Conservation (phyloP, 2,329 filamentous ascomycete genomes). For the Pseudogymnoascus sp. region DNA sequence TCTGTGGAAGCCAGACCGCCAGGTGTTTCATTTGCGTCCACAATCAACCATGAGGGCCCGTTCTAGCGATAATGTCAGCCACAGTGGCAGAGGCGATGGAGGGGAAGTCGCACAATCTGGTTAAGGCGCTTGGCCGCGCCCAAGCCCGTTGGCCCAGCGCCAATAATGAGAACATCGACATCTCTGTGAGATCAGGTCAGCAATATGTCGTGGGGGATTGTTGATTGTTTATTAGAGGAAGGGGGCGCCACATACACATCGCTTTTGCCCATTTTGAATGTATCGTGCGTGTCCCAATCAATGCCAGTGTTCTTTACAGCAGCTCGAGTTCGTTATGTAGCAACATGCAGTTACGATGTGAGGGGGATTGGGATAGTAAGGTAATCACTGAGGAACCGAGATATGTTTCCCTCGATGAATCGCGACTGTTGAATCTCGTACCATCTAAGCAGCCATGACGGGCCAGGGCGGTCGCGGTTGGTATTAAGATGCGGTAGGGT, state of each 20-base stretch:
- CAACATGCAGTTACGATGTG: neutral
- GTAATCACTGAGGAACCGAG: neutral
- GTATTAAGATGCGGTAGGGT: neutral
- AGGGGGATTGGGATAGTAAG: neutral
- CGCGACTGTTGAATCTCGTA: constrained; percentile 5
- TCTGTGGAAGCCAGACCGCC: constrained; percentile 96
- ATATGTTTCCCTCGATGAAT: constrained; percentile 4
- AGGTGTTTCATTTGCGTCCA: constrained; percentile 84
- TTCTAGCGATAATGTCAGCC: constrained; percentile 47
- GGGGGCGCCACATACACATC: constrained; percentile 11
- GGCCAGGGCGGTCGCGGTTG: neutral
- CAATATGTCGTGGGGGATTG: neutral
- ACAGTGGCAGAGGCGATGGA: constrained; percentile 14
- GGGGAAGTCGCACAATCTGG: constrained; percentile 62
- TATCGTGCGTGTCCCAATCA: neutral
- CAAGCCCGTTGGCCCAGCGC: constrained; percentile 92
- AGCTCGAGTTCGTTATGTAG: neutral
- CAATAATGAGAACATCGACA: constrained; percentile 96
- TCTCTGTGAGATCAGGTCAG: constrained; percentile 41
- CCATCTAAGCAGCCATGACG: neutral
- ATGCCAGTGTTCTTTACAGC: neutral
- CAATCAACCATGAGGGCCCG: constrained; percentile 88
- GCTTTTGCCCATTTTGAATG: constrained; percentile 7
- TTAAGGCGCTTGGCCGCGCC: constrained; percentile 97
- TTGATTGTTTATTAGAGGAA: neutral